Percentiles rank a stretch among this genome's conserved stretches.
phyloP scores from a whole-genome alignment of 2,329 filamentous ascomycete species.

The Colletotrichum sojae region DNA sequence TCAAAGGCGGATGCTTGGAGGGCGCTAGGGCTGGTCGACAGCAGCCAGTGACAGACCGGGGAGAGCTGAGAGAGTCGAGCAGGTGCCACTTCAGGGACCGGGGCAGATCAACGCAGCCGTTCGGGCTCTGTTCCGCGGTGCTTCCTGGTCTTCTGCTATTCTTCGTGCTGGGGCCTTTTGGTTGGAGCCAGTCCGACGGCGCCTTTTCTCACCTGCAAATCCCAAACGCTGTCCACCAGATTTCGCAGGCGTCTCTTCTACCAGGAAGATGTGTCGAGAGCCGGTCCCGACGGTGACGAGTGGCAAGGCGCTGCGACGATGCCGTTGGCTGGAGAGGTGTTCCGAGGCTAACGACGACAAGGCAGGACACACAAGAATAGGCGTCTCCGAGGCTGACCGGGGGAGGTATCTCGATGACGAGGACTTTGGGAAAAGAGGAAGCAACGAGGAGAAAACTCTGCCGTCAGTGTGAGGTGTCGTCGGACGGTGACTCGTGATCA shows the following conservation, averaged over 20 bases:
- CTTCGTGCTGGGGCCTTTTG: constrained; percentile 45
- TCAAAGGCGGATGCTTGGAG: constrained; percentile 29
- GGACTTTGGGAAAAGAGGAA: constrained; percentile 26
- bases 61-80: neutral
- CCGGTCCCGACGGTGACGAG: constrained; percentile 14
- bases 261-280: constrained; percentile 32
- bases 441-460: constrained; percentile 15
- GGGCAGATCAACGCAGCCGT: constrained; percentile 23
- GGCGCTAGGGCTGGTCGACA: constrained; percentile 30
- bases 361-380: neutral
- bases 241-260: constrained; percentile 27
- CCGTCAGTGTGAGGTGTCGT: constrained; percentile 23
- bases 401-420: constrained; percentile 23
- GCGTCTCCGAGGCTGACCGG: neutral
- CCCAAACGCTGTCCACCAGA: constrained; percentile 35
- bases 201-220: constrained; percentile 38
- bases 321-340: constrained; percentile 12
- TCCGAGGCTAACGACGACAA: constrained; percentile 16
- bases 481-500: constrained; percentile 21
- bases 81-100: constrained; percentile 17
- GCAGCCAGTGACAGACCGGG: constrained; percentile 28
- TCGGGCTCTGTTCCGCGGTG: constrained; percentile 35
- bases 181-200: constrained; percentile 43
- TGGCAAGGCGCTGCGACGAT: constrained; percentile 26
- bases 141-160: constrained; percentile 42